Evolutionary conservation across 345 rosid genomes (phyloP).

Genomic region (Eucalyptus curtisii): DNA sequence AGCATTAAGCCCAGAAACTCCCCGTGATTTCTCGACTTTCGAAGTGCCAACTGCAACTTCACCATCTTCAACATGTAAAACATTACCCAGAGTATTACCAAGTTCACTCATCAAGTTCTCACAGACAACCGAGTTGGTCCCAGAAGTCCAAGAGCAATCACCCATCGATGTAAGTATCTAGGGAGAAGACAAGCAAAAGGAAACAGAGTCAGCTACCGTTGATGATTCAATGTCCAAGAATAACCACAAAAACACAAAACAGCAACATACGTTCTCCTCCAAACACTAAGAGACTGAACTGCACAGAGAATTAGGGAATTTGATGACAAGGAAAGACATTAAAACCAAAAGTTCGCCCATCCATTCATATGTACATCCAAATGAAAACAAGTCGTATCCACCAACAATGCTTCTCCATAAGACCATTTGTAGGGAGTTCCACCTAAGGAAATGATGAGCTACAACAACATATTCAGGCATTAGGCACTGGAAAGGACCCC

Average conservation of each 20-base stretch:
- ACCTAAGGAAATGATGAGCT: background rate
- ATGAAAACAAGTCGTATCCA: background rate
- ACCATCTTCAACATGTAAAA: constrained; percentile 6
- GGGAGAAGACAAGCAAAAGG: background rate
- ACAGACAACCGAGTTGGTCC: background rate
- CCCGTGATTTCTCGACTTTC: constrained; percentile 22
- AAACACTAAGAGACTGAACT: background rate
- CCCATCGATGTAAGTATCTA: constrained; percentile 20
- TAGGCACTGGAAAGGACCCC: background rate
- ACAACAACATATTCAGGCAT: background rate
- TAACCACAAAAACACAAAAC: background rate
- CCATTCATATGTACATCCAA: background rate
- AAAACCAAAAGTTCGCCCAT: background rate
- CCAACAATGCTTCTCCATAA: background rate
- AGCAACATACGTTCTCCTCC: background rate
- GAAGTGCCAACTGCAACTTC: constrained; percentile 4
- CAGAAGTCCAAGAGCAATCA: background rate
- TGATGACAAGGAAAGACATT: background rate
- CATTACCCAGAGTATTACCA: constrained; percentile 3
- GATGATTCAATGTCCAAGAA: background rate
- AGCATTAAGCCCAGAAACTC: constrained; percentile 7
- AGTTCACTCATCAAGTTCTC: constrained; percentile 19
- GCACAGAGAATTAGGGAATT: background rate
- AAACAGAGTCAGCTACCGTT: background rate
- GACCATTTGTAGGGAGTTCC: background rate